A percentile compares a stretch with the other conserved stretches of the same genome.
phyloP scores from a whole-genome alignment of 2,329 filamentous ascomycete genomes.

The Botrytis tulipae region DNA sequence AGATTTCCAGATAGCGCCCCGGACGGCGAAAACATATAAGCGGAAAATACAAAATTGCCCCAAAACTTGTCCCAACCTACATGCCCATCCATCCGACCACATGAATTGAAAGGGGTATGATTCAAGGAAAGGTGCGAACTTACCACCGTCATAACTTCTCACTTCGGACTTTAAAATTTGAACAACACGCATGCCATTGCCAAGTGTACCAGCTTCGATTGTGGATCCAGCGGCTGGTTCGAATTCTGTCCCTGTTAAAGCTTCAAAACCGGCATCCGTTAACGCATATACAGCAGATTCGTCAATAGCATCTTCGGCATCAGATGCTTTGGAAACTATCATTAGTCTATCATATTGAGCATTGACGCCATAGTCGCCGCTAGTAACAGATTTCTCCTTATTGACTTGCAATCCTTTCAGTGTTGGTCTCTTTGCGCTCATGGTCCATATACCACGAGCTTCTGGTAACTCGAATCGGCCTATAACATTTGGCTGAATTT shows the following conservation, averaged over 20 bases:
- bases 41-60: conserved; percentile 19
- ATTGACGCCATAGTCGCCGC: conserved; percentile 53
- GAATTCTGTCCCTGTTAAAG: conserved; percentile 81
- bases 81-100: conserved; percentile 13
- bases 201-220: conserved; percentile 79
- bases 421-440: conserved; percentile 66
- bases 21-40: conserved; percentile 29
- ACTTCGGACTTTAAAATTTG: conserved; percentile 87
- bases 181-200: conserved; percentile 76
- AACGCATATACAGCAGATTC: conserved; percentile 72
- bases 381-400: conserved; percentile 49
- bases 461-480: conserved; percentile 70
- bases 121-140: conserved; percentile 42
- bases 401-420: conserved; percentile 55
- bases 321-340: conserved; percentile 69
- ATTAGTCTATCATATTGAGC: conserved; percentile 74
- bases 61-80: conserved; percentile 3
- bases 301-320: conserved; percentile 68
- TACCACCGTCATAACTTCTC: conserved; percentile 85
- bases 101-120: conserved; percentile 2
- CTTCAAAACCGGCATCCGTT: conserved; percentile 70
- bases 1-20: conserved; percentile 39
- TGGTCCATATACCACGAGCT: conserved; percentile 77
- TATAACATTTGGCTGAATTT: conserved; percentile 71
- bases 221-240: conserved; percentile 86